A percentile compares a stretch with the other conserved stretches of the same genome.
These are phyloP conservation scores for Pilaira anomala DNA, from an alignment of 192 early-diverging fungal genomes.

Conservation along the genomic window DNA sequence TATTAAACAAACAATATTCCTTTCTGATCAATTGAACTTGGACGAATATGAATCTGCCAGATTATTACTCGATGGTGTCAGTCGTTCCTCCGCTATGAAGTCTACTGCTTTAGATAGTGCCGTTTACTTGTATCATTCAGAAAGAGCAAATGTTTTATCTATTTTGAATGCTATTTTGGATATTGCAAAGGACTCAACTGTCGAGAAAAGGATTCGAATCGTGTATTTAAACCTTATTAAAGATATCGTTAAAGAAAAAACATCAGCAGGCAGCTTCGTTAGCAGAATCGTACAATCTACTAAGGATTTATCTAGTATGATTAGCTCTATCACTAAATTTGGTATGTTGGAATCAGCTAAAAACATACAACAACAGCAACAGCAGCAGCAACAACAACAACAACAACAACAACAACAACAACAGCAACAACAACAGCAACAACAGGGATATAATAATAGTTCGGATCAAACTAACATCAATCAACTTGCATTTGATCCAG, in stretches of 20 bases:
- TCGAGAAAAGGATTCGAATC: neutral
- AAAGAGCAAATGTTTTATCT: constrained; percentile 59
- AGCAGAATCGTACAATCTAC: neutral
- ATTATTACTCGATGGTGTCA: constrained; percentile 47
- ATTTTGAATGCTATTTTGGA: constrained; percentile 35
- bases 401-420: constrained; percentile 11
- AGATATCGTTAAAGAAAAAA: neutral
- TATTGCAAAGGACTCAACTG: constrained; percentile 6
- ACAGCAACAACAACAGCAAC: constrained; percentile 5
- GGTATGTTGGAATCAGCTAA: neutral
- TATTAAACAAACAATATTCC: constrained; percentile 53
- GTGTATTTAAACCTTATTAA: constrained; percentile 10
- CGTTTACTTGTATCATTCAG: constrained; percentile 62
- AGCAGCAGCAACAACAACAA: neutral
- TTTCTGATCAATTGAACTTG: constrained; percentile 80
- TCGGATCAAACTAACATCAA: neutral
- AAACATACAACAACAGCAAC: neutral
- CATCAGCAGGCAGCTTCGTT: neutral
- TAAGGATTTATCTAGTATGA: neutral
- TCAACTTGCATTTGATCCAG: neutral
- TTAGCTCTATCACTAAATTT: neutral
- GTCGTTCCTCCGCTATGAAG: neutral
- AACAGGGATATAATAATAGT: neutral
- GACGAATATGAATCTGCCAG: constrained; percentile 74
- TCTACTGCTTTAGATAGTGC: constrained; percentile 56